phyloP scores from a whole-genome alignment of 1,284 basidiomycete species.

The Chondrostereum purpureum region DNA sequence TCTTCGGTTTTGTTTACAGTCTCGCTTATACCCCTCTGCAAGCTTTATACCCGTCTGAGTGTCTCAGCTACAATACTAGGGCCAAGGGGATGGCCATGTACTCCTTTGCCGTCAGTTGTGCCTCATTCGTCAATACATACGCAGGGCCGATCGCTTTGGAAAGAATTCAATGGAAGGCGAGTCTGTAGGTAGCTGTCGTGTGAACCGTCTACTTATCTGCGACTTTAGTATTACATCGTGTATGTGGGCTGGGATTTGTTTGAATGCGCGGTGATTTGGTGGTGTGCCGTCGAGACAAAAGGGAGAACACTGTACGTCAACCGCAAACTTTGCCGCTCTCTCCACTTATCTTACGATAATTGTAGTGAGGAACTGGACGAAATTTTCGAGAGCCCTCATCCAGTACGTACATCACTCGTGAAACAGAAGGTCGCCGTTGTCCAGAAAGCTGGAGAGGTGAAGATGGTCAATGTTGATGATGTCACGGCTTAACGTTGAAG shows the following conservation, averaged over 20 bases:
- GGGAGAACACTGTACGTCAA: slow-evolving; percentile 32
- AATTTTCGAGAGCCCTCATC: slow-evolving; percentile 34
- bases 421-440: slow-evolving; percentile 32
- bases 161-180: slow-evolving; percentile 37
- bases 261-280: slow-evolving; percentile 29
- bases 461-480: slow-evolving; percentile 12
- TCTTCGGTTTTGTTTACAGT: slow-evolving; percentile 45
- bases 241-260: slow-evolving; percentile 33
- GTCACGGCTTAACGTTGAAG: background rate
- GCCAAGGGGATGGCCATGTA: slow-evolving; percentile 53
- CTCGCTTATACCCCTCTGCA: slow-evolving; percentile 48
- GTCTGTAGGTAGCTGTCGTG: slow-evolving; percentile 6
- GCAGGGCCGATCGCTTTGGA: slow-evolving; percentile 42
- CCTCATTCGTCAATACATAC: slow-evolving; percentile 46
- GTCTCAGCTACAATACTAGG: slow-evolving; percentile 45
- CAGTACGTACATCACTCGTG: slow-evolving; percentile 30
- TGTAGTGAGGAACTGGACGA: slow-evolving; percentile 34
- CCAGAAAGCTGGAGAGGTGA: slow-evolving; percentile 21
- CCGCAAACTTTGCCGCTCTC: background rate
- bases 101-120: slow-evolving; percentile 38
- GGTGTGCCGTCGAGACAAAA: slow-evolving; percentile 34
- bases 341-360: slow-evolving; percentile 1
- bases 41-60: slow-evolving; percentile 51
- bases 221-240: slow-evolving; percentile 29
- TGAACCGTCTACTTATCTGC: background rate